Evolutionary conservation across 495 filamentous ascomycete species (phyloP), one percentile per base, ranked within the genome.

Genomic region (Delitschia confertaspora): DNA sequence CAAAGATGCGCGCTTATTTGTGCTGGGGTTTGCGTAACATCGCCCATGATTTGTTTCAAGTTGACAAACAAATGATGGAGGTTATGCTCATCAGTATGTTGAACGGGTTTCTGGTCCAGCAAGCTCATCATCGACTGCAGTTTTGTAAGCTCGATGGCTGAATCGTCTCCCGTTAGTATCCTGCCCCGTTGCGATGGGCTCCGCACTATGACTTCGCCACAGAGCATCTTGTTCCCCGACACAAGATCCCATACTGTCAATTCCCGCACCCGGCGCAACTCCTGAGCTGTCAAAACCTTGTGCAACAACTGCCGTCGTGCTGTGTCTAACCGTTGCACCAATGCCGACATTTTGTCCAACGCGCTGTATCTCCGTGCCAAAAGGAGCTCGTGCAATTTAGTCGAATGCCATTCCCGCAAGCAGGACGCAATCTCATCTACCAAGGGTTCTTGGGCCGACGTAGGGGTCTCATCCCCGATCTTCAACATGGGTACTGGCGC

Each of bases 401-500:
- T 93, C 13, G 88, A 91, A 62, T 99, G 88, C 91, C 91, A 99
- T 69, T 99, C 91, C 19, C 89, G 77, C 22, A 99, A 65, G 60
- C 89, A 96, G 5, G 86, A 93, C 13, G 88, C 88, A 59, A 96
- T 95, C 59, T 99, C 91, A 61, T 96, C 93, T 8, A 99, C 88
- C 42, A 99, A 67, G 2, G 91, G 91, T 60, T 99, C 91, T 18
- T 83, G 75, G 9, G 76, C 72, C 2, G 86, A 94, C 2, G 83
- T 89, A 3, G 87, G 82, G 0, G 87, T 93, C 68, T 98, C 91
- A 51, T 98, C 91, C 18, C 93, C 93, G 56, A 96, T 85, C 60
- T 95, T 94, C 26, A 98, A 71, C 84, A 95, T 89, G 6, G 91
- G 91, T 2, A 98, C 93, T 0, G 91, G 91, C 6, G 93, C 93